These are phyloP conservation scores for Ophiostoma quercus DNA, from an alignment of 2,329 filamentous ascomycete species.

Conservation along the genomic window DNA sequence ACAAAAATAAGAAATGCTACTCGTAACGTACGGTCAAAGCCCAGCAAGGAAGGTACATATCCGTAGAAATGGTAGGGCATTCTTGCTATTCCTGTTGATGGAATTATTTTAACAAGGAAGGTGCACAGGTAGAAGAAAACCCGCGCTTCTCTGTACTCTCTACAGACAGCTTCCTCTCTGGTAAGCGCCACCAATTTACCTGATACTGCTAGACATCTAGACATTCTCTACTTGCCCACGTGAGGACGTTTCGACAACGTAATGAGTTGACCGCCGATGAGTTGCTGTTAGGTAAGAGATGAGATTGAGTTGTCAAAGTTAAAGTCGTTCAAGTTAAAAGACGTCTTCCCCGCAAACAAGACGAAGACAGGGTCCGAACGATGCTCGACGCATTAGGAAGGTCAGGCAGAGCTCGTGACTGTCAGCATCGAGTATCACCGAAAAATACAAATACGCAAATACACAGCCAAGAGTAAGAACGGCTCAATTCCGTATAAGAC, in stretches of 20 bases:
- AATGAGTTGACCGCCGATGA: neutral
- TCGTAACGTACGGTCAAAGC: neutral
- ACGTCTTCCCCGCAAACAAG: neutral
- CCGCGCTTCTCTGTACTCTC: neutral
- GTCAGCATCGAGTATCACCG: too few relatives aligned
- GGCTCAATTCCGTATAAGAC: neutral
- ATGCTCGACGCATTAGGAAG: neutral
- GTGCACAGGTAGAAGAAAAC: neutral
- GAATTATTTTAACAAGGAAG: neutral
- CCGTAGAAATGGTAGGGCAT: too few relatives aligned
- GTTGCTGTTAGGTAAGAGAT: conserved; percentile 8
- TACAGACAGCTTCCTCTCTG: neutral
- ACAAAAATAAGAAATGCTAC: neutral
- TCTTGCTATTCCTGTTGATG: neutral
- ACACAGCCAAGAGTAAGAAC: conserved; percentile 6
- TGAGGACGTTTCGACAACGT: neutral
- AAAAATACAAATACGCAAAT: too few relatives aligned
- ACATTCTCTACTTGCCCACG: neutral
- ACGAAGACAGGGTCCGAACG: neutral
- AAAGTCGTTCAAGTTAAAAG: too few relatives aligned
- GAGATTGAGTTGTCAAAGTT: neutral
- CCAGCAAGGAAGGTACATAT: conserved; percentile 7
- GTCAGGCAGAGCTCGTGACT: neutral
- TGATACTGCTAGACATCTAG: too few relatives aligned
- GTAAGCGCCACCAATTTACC: neutral